Evolutionary conservation across 164 flowering plant species (phyloP), one percentile per base, ranked within the genome.

Genomic region (Chloranthus sessilifolius): DNA sequence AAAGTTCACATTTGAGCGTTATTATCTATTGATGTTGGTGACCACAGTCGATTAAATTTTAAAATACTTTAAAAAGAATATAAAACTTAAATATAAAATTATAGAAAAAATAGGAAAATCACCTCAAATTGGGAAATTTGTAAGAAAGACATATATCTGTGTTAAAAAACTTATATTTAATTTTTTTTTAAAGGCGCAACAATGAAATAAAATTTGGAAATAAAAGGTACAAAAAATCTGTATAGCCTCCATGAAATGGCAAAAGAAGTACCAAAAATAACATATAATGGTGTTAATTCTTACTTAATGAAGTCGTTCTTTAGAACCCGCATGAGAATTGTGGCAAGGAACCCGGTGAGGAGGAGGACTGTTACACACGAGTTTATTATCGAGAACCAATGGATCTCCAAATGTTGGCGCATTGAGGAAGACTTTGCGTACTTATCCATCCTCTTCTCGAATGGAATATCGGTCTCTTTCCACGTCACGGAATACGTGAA

Each of bases 361-460:
- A 67, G 63, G 16, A 67, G 71, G 14, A 67, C 63, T 41, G 71
- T 62, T 11, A 62, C 63, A 53, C 63, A 62, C 20, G 71, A 67
- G 33, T 62, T 62, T 31, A 62, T 57, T 34, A 67, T 62, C 5
- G 71, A 67, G 37, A 62, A 62, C 67, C 67, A 64, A 52, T 69
- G 73, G 20, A 69, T 65, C 27, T 64, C 69, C 60, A 69, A 29
- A 53, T 64, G 70, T 31, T 65, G 73, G 11, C 66, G 70, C 51
- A 61, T 35, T 10, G 66, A 65, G 15, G 70, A 69, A 29, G 60
- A 56, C 29, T 57, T 56, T 5, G 69, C 52, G 45, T 60, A 69
- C 27, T 65, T 64, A 9, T 69, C 66, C 73, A 69, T 69, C 49
- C 73, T 65, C 55, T 61, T 69, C 49, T 69, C 73, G 24, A 64